Evolutionary conservation across 2,329 filamentous ascomycete genomes (phyloP), one percentile per base, ranked within the genome.

Genomic region (Aspergillus latus): DNA sequence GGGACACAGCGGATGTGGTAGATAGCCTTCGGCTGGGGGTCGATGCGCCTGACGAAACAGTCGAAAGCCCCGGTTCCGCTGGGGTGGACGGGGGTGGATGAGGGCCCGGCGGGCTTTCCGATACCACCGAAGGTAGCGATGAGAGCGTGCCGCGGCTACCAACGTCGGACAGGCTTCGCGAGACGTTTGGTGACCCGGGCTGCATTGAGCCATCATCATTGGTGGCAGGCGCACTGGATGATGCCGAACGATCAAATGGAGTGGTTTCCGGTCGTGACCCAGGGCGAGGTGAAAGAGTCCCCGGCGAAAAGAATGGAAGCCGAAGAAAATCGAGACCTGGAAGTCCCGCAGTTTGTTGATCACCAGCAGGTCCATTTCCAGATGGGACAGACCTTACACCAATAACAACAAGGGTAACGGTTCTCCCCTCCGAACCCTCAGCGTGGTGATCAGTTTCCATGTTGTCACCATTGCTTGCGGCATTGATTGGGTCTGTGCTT

Each of bases 321-420:
- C 68, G 80, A 49, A 73, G 76, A 64, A 73, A 72, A 21, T 79
- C 76, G 37, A 80, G 61, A 50, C 74, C 73, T 43, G 72, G 63
- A 43, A 66, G 76, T 36, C 75, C 62, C 49, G 67, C 76, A 67
- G 64, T 76, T 43, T 72, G 73, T 45, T 80, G 78, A 52, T 79
- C 78, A 48, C 69, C 64, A 16, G 75, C 74, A 26, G 74, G 70
- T 10, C 76, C 74, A 60, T 76, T 78, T 28, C 76, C 76, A 16
- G 84, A 80, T 32, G 82, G 84, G 57, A 88, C 85, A 28, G 85
- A 87, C 52, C 86, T 78, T 54, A 88, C 87, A 52, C 86, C 86
- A 40, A 88, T 86, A 51, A 88, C 86, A 43, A 88, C 87, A 59
- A 88, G 81, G 7, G 86, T 87, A 39, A 88, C 83, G 72, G 86